phyloP scores from a whole-genome alignment of 352 stramenopile genomes.

The Pythium dissimile region DNA sequence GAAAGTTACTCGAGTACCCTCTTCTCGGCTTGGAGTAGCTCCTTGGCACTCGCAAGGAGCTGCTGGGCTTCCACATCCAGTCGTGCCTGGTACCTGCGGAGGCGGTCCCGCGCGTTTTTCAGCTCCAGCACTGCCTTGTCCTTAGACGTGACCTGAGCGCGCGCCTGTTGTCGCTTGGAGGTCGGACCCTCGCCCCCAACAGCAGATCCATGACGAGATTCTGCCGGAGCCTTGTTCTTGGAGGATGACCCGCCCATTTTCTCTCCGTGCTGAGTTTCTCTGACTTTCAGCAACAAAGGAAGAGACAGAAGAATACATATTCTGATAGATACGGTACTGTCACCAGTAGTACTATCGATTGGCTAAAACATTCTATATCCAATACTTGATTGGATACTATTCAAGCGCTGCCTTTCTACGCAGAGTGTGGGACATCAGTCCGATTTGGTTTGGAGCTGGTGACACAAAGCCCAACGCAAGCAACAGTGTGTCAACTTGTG shows the following conservation, averaged over 20 bases:
- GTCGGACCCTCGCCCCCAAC: no score
- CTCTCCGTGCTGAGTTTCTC: not conserved
- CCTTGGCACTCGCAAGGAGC: constrained; percentile 76
- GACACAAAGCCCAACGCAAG: not conserved
- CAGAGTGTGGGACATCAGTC: not conserved
- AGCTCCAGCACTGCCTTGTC: constrained; percentile 87
- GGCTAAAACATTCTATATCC: not conserved
- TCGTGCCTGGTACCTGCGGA: constrained; percentile 81
- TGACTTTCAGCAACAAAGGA: not conserved
- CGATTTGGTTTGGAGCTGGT: not conserved
- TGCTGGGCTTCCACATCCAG: constrained; percentile 80
- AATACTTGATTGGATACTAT: not conserved
- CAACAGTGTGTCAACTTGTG: not conserved
- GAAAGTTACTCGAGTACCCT: constrained; percentile 24
- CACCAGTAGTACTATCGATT: no score
- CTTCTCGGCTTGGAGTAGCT: constrained; percentile 65
- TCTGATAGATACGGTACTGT: not conserved
- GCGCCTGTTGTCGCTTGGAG: constrained; percentile 29
- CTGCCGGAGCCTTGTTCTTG: constrained; percentile 42
- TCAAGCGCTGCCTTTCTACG: not conserved
- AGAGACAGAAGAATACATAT: constrained; percentile 5
- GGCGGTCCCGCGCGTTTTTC: constrained; percentile 86
- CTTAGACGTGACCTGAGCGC: constrained; percentile 77
- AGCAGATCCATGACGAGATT: not conserved
- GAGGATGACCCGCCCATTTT: constrained; percentile 52